Conservation (phyloP, 225 moss, liverwort and hornwort species). For the Lunularia cruciata region DNA sequence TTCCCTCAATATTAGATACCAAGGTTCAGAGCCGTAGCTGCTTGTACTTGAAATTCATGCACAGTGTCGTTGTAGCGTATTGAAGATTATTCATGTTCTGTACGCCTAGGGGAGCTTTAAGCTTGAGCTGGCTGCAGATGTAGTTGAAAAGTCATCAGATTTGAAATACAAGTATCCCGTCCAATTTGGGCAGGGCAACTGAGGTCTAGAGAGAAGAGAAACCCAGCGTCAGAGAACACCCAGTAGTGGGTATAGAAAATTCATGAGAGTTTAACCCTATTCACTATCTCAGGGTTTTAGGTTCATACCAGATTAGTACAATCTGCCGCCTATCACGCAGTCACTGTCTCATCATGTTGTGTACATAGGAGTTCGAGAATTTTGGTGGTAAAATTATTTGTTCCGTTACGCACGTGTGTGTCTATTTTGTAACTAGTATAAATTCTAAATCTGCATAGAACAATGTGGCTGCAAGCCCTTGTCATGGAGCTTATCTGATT, state of each 20-base stretch:
- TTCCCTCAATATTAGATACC: slow-evolving; percentile 2
- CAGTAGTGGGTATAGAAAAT: slow-evolving; percentile 7
- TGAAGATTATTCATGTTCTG: slow-evolving; percentile 9
- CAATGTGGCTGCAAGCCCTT: too few relatives aligned
- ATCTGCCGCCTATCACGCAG: background rate
- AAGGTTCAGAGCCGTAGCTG: slow-evolving; percentile 9
- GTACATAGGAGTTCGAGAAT: slow-evolving; percentile 11
- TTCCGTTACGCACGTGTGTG: too few relatives aligned
- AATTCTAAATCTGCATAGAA: too few relatives aligned
- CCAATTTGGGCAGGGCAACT: slow-evolving; percentile 3
- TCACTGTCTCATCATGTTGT: background rate
- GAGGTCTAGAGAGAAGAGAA: background rate
- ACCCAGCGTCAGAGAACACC: slow-evolving; percentile 1
- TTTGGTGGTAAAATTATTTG: slow-evolving; percentile 5
- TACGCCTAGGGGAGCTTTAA: slow-evolving; percentile 15
- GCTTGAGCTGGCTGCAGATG: slow-evolving; percentile 17
- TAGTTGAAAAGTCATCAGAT: slow-evolving; percentile 17
- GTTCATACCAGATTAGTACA: slow-evolving; percentile 9
- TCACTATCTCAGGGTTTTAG: slow-evolving; percentile 14
- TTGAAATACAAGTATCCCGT: slow-evolving; percentile 6
- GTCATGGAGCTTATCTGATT: too few relatives aligned
- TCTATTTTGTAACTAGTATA: too few relatives aligned
- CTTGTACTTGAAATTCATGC: background rate
- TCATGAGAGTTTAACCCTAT: slow-evolving; percentile 1
- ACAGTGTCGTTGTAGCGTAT: slow-evolving; percentile 16